Conservation (phyloP, 2,329 filamentous ascomycete species). For the Falciphora oryzae region DNA sequence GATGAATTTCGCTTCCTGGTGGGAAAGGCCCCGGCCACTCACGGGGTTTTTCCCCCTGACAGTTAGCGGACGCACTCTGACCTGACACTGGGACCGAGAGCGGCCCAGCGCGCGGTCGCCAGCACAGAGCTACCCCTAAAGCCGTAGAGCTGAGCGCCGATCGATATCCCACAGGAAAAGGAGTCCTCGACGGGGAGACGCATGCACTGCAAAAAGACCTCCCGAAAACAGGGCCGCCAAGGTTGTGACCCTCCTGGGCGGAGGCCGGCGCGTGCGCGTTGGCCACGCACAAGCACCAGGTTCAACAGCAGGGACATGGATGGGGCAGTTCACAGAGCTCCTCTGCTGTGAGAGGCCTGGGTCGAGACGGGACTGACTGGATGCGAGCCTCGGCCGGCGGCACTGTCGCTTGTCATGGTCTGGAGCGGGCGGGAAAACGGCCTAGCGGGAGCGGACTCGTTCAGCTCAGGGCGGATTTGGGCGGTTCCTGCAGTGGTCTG, state of each 20-base stretch:
- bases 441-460: neutral
- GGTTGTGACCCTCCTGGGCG: neutral
- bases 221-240: neutral
- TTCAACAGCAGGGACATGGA: neutral
- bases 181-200: neutral
- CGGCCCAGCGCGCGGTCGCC: neutral
- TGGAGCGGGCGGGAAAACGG: neutral
- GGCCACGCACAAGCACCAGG: neutral
- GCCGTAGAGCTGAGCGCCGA: neutral
- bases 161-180: neutral
- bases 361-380: too few relatives aligned
- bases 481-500: neutral
- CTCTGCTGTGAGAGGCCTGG: too few relatives aligned
- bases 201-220: neutral
- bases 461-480: too few relatives aligned
- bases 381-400: too few relatives aligned
- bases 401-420: neutral
- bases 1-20: too few relatives aligned
- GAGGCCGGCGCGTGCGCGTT: neutral
- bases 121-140: neutral
- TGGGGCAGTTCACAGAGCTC: too few relatives aligned
- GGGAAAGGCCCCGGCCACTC: neutral
- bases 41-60: neutral
- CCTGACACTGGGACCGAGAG: neutral
- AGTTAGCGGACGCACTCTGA: neutral